These are phyloP conservation scores for Eimeria sp. DNA, from an alignment of 169 alveolate species.

Conservation along the genomic window DNA sequence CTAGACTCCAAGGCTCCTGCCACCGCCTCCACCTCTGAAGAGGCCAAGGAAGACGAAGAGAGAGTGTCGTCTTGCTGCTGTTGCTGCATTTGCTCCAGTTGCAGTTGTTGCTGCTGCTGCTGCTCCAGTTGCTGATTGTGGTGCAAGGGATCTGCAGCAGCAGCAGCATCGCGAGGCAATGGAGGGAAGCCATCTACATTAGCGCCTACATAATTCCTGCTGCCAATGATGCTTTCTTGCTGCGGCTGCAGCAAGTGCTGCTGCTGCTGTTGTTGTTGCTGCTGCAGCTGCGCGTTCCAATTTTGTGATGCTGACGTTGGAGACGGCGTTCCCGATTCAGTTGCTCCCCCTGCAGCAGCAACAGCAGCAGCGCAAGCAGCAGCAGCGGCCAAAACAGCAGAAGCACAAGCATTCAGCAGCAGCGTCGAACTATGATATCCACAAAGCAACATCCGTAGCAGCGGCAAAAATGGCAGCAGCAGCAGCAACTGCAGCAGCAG, in stretches of 20 bases:
- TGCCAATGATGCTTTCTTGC: not conserved
- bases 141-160: not conserved
- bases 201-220: not conserved
- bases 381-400: not conserved
- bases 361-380: conserved; percentile 36
- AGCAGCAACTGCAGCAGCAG: conserved; percentile 24
- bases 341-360: conserved; percentile 31
- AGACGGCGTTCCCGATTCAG: conserved; percentile 36
- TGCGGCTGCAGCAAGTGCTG: conserved; percentile 44
- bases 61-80: not conserved
- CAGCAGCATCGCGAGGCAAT: not conserved
- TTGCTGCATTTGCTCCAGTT: conserved; percentile 22
- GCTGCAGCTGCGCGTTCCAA: conserved; percentile 39
- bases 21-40: conserved; percentile 47
- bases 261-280: conserved; percentile 40
- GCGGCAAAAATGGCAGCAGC: not conserved
- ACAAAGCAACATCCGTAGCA: not conserved
- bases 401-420: conserved; percentile 20
- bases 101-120: conserved; percentile 35
- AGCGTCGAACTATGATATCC: not conserved
- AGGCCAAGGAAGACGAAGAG: conserved; percentile 8
- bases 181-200: not conserved
- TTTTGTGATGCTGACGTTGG: not conserved
- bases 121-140: conserved; percentile 34
- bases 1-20: conserved; percentile 19